phyloP scores from a whole-genome alignment of 2,329 filamentous ascomycete species.

The Parafenestella ontariensis region DNA sequence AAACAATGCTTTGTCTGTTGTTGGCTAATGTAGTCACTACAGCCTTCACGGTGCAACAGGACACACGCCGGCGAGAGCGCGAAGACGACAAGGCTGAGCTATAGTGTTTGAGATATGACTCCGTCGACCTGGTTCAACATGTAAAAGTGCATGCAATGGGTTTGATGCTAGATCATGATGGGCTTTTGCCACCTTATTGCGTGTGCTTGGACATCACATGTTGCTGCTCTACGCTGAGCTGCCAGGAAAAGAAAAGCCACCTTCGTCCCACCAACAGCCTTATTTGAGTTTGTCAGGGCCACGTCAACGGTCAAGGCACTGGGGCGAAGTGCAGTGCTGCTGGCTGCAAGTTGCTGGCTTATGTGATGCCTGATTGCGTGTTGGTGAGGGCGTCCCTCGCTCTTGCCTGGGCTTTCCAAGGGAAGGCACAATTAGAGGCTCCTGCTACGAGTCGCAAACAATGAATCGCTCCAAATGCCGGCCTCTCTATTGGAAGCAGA shows the following conservation, averaged over 20 bases:
- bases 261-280: constrained; percentile 3
- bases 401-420: constrained; percentile 11
- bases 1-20: constrained; percentile 10
- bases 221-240: neutral
- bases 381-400: constrained; percentile 15
- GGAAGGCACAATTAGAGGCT: neutral
- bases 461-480: neutral
- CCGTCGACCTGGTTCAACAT: constrained; percentile 22
- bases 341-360: constrained; percentile 14
- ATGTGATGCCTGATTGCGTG: constrained; percentile 20
- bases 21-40: neutral
- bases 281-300: constrained; percentile 12
- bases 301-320: constrained; percentile 18
- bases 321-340: constrained; percentile 19
- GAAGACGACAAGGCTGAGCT: constrained; percentile 10
- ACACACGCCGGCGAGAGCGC: constrained; percentile 1
- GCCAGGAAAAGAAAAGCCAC: neutral
- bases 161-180: constrained; percentile 10
- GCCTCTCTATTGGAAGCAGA: neutral
- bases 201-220: constrained; percentile 16
- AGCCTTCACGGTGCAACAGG: neutral
- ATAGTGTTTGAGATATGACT: constrained; percentile 18
- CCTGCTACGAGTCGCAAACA: neutral
- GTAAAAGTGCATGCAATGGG: constrained; percentile 4
- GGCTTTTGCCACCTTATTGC: constrained; percentile 9